Base-by-base conservation (phyloP, 169 alveolate species). In the Cardiosporidium cionae region DNA sequence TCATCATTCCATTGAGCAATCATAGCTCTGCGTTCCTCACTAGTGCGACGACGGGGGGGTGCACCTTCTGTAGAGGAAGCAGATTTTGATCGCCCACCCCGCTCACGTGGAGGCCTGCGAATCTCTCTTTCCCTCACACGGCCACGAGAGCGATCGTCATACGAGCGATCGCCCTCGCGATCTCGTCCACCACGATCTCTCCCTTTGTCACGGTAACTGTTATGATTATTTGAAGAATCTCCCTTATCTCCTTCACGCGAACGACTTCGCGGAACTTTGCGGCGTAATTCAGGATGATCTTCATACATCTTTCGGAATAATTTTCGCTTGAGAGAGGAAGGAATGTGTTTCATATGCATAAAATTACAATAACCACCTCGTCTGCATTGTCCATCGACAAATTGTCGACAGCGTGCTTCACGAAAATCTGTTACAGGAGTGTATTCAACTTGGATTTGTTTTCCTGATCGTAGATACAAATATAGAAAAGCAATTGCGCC, bases 391-490 rank as follows among this genome's bases (percentile, higher is more conserved):
- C 99, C 99, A 69, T 97, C 99, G 33, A 93, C 97, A 80, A 94
- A 96, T 81, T 97, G 98, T 37, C 99, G 91, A 76, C 99, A 83
- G 9, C 89, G 88, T 34, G 99, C 98, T 72, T 97, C 99, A 62
- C 96, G 91, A 85, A 98, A 98, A 82, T 98, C 99, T n/a, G 98
- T 92, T 3, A 98, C 99, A 4, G 99, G 99, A 9, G 98, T 92
- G 81, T 89, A 97, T 78, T 98, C 99, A 27, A 93, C 93, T 63
- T 91, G 91, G n/a, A 98, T 93, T 4, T 65, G 74, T 74, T 78
- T 94, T 4, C 84, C 86, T 36, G 81, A 93, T 83, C n/a, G n/a
- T n/a, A n/a, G n/a, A n/a, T n/a, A n/a, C n/a, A n/a, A n/a, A n/a
- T n/a, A n/a, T n/a, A n/a, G n/a, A n/a, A n/a, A n/a, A n/a, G n/a